These are phyloP conservation scores for Malus sieversii DNA, from an alignment of 306 rosid genomes.

Conservation along the genomic window DNA sequence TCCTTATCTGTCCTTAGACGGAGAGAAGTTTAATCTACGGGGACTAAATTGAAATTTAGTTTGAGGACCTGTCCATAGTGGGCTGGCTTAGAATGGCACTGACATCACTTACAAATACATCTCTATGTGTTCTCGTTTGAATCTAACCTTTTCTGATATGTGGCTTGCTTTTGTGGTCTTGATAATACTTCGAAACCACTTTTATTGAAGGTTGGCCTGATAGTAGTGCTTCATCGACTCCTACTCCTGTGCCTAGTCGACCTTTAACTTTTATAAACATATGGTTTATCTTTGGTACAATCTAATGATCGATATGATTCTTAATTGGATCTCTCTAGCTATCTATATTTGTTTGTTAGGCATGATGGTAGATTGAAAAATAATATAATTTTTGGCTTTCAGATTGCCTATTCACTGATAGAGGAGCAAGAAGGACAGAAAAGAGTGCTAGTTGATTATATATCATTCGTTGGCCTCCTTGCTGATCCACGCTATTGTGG, in stretches of 20 bases:
- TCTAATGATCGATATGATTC: not conserved
- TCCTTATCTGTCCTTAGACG: not conserved
- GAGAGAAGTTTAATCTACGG: not conserved
- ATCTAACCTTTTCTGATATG: not conserved
- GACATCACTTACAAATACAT: not conserved
- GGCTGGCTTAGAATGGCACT: not conserved
- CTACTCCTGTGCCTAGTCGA: not conserved
- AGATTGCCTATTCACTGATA: slow-evolving; percentile 87
- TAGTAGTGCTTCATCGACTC: not conserved
- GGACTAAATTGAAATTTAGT: not conserved
- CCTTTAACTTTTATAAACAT: not conserved
- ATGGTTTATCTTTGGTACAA: not conserved
- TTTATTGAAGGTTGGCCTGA: not conserved
- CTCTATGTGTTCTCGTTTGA: not conserved
- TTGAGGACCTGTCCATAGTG: not conserved
- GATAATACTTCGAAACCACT: not conserved
- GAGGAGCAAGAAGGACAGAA: slow-evolving; percentile 93
- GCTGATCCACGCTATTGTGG: slow-evolving; percentile 97
- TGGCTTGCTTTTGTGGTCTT: not conserved
- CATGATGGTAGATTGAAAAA: not conserved
- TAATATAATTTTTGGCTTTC: slow-evolving; percentile 15
- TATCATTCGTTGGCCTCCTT: slow-evolving; percentile 92
- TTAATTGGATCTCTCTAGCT: not conserved
- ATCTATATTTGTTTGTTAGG: not conserved
- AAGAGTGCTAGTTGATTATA: slow-evolving; percentile 52